Base-by-base conservation (phyloP, 306 rosid species). In the Rosa persica region DNA sequence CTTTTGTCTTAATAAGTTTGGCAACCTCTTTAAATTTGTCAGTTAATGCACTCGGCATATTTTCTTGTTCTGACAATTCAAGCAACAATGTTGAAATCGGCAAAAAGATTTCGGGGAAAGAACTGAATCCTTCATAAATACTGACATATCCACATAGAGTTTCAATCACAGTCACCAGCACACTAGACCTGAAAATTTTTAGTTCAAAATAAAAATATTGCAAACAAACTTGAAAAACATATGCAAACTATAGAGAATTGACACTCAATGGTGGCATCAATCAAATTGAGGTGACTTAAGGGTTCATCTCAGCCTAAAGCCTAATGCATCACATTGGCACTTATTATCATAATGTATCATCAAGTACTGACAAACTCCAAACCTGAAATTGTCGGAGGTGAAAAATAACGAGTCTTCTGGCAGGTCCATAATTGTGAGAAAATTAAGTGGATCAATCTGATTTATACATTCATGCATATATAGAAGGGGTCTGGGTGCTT, bases 51-150 rank as follows among this genome's bases (percentile, higher is more conserved):
- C 72, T 73, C 39, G 89, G 92, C 69, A 87, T 79, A 73, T 76
- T 88, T 76, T 84, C 83, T 83, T 88, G 92, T 19, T 83, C 82
- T 12, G 82, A 83, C 80, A 92, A 77, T 79, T 86, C 93, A 48
- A 52, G 78, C 80, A 94, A 64, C 68, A 87, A 79, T 25, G 65
- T 74, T 43, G 84, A 87, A 83, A 90, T 78, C 6, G 95, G 98
- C 84, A 62, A 78, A 83, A 94, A 94, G 2, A 87, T 85, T 86
- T 92, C 97, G 1, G 98, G 93, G 83, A 93, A 95, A 70, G 98
- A 91, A 79, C 91, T 87, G 66, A 91, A 83, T 71, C 89, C 90
- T 66, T 77, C 89, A 19, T 87, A 95, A 72, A 73, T 27, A 23
- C 80, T 74, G 22, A 85, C 83, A 81, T 65, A 93, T 78, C 91